Percentiles rank a stretch among this genome's conserved stretches.
Conservation (phyloP, 768 basidiomycete genomes). For the Pisolithus sp. region DNA sequence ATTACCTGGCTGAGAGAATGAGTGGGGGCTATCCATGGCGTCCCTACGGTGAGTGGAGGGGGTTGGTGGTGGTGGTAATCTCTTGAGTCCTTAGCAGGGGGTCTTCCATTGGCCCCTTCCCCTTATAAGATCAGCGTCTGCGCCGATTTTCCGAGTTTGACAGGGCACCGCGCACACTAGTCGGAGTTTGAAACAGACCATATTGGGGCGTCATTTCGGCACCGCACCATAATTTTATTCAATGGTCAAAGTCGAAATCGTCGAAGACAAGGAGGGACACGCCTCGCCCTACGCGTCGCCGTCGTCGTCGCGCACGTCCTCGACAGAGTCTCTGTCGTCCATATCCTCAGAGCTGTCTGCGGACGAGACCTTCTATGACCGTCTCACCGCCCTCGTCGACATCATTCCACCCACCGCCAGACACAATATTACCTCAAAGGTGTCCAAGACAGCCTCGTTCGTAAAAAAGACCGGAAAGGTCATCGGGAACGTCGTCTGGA, state of each 20-base stretch:
- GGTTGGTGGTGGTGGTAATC: no score
- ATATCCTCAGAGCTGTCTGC: constrained; percentile 62
- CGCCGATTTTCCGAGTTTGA: not conserved
- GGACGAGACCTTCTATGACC: constrained; percentile 84
- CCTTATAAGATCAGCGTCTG: constrained; percentile 5
- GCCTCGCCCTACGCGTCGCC: constrained; percentile 69
- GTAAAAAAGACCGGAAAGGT: constrained; percentile 63
- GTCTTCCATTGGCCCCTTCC: no score
- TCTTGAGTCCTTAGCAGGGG: no score
- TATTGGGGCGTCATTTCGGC: not conserved
- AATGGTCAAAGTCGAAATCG: constrained; percentile 94
- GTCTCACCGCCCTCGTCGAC: constrained; percentile 87
- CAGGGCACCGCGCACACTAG: constrained; percentile 8
- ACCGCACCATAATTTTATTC: constrained; percentile 6
- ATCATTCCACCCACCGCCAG: constrained; percentile 92
- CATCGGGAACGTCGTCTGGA: constrained; percentile 88
- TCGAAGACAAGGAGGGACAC: constrained; percentile 70
- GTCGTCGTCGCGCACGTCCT: constrained; percentile 65
- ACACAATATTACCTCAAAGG: constrained; percentile 57
- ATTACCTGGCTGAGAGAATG: constrained; percentile 30
- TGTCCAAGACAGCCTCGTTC: constrained; percentile 56
- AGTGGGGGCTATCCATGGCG: constrained; percentile 19
- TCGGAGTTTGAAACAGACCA: constrained; percentile 20
- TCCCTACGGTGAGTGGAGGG: constrained; percentile 14
- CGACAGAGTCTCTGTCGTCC: constrained; percentile 72